phyloP scores from a whole-genome alignment of 495 filamentous ascomycete species.

The Lophiotrema nucula region DNA sequence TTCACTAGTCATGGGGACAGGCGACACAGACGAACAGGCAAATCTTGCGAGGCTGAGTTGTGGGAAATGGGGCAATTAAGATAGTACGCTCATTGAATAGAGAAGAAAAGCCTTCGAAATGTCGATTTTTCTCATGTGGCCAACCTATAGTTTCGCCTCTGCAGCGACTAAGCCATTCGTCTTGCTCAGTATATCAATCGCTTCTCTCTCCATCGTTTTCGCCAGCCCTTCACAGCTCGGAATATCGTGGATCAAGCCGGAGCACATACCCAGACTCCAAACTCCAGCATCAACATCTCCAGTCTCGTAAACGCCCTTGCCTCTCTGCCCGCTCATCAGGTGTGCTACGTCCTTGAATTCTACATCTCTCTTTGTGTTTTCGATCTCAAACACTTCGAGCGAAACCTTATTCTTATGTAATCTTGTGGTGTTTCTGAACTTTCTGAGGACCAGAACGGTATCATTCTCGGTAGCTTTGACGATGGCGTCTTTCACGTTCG shows the following conservation, averaged over 20 bases:
- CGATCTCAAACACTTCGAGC: conserved; percentile 71
- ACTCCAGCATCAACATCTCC: conserved; percentile 84
- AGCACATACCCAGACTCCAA: conserved; percentile 66
- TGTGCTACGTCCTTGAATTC: conserved; percentile 88
- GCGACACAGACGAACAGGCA: too few species aligned
- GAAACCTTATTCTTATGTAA: conserved; percentile 86
- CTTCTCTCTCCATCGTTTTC: conserved; percentile 59
- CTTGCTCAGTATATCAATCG: conserved; percentile 45
- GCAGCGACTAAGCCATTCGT: too few species aligned
- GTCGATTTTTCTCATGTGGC: too few species aligned
- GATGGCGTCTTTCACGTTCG: conserved; percentile 87
- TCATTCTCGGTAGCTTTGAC: conserved; percentile 84
- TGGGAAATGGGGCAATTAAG: too few species aligned
- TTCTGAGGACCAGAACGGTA: conserved; percentile 78
- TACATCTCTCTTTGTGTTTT: conserved; percentile 76
- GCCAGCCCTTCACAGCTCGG: conserved; percentile 59
- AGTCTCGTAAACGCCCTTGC: conserved; percentile 81
- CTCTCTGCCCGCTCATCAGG: conserved; percentile 84
- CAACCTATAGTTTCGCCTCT: too few species aligned
- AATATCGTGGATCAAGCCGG: conserved; percentile 65
- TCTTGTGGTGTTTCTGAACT: conserved; percentile 94
- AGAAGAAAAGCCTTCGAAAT: too few species aligned
- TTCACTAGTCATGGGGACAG: too few species aligned
- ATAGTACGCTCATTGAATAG: too few species aligned
- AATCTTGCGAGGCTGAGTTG: too few species aligned